Base-by-base conservation (phyloP, 2,329 filamentous ascomycete genomes). In the Colletotrichum graminicola region DNA sequence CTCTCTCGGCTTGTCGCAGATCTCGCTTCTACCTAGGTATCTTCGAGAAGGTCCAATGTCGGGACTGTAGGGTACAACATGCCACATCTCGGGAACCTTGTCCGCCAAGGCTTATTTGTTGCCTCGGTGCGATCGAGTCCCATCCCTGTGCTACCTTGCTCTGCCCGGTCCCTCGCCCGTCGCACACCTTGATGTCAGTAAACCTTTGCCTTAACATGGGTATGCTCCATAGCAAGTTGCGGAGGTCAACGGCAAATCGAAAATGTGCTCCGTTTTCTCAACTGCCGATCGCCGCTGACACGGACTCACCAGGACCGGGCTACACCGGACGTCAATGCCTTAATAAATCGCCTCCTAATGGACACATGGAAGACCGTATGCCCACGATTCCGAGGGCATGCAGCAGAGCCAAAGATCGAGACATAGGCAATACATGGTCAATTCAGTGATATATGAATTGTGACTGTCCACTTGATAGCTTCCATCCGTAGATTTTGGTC, bases 221-320 rank as follows among this genome's bases (percentile, higher is more conserved):
- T 29, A 12, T 47, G 21, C 21, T 11, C 21, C 43, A 10, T n/a
- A 11, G 8, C 1, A 45, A 45, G 7, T 11, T n/a, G 41, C n/a
- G 26, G 18, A 63, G 39, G 52, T 34, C 45, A 57, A 43, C 36
- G 52, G 52, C 59, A 26, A 41, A 26, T n/a, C 36, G 18, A 21
- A 47, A 32, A 60, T 47, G 34, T 60, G 18, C 7, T 54, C 36
- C 7, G n/a, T 14, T 16, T 60, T 62, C 36, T 51, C 34, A 64
- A 56, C 55, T 60, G 65, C 59, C 65, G 59, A 72, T 55, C 23
- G 57, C 68, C 69, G 57, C 69, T 65, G 65, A 72, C 52, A 41
- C 26, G 16, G 36, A 54, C 32, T 23, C 49, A 67, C 36, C 45
- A 57, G 59, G 57, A 62, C 23, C 36, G 21, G 26, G 29, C 51